These are phyloP conservation scores for Phytophthora pisi DNA, from an alignment of 352 stramenopile genomes.

Conservation along the genomic window DNA sequence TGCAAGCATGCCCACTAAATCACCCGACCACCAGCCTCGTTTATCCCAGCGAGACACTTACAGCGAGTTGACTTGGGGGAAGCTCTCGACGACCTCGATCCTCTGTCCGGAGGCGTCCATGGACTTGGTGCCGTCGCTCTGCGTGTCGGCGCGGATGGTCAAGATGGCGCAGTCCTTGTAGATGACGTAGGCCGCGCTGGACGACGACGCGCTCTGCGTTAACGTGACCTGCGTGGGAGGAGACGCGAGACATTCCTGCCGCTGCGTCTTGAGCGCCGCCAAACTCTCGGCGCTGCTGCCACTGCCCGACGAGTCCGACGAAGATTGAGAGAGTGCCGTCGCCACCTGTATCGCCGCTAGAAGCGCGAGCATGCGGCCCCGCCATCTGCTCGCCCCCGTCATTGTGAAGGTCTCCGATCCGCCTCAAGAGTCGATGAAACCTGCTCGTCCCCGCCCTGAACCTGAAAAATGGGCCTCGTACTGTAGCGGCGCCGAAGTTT, in stretches of 20 bases:
- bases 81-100: conserved; percentile 34
- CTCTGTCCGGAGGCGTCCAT: conserved; percentile 37
- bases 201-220: conserved; percentile 29
- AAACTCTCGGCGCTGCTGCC: conserved; percentile 20
- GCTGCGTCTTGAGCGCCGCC: conserved; percentile 29
- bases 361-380: conserved; percentile 10
- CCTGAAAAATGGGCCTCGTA: background rate
- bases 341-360: conserved; percentile 19
- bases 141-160: conserved; percentile 25
- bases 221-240: conserved; percentile 30
- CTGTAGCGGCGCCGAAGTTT: too few relatives aligned
- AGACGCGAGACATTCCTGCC: conserved; percentile 32
- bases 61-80: conserved; percentile 34
- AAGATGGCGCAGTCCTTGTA: conserved; percentile 39
- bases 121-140: conserved; percentile 34
- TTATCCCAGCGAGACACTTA: conserved; percentile 12
- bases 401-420: conserved; percentile 14
- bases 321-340: background rate
- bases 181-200: conserved; percentile 35
- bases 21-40: too few relatives aligned
- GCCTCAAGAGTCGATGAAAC: background rate
- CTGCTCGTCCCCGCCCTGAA: background rate
- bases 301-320: conserved; percentile 9
- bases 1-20: background rate
- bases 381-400: conserved; percentile 14